These are phyloP conservation scores for Cryptococcus sp. DNA, from an alignment of 1,284 basidiomycete genomes.

Conservation along the genomic window DNA sequence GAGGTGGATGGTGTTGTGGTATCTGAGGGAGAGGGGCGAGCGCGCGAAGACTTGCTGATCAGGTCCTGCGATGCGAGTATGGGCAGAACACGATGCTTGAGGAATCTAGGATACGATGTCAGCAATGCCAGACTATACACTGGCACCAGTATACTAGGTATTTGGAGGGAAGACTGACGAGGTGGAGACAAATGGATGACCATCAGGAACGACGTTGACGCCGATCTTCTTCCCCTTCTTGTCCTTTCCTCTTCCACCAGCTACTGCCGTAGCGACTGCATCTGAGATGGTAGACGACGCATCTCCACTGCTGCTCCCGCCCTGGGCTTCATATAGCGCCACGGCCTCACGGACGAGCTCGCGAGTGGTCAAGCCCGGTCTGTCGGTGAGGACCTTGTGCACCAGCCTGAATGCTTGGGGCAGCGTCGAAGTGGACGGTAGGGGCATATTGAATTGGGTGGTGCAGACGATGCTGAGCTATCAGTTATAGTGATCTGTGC, in stretches of 20 bases:
- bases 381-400: constrained; percentile 29
- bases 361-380: constrained; percentile 35
- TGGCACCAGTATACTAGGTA: no score
- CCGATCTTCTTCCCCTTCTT: constrained; percentile 4
- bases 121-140: constrained; percentile 1
- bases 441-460: constrained; percentile 7
- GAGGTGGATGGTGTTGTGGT: constrained; percentile 2
- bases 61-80: constrained; percentile 39
- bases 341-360: constrained; percentile 38
- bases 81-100: constrained; percentile 46
- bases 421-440: constrained; percentile 12
- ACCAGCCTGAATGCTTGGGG: constrained; percentile 40
- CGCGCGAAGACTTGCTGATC: constrained; percentile 25
- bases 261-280: constrained; percentile 1
- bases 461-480: background rate
- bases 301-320: background rate
- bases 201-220: constrained; percentile 30
- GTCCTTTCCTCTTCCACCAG: constrained; percentile 7
- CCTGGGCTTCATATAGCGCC: constrained; percentile 9
- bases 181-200: constrained; percentile 44
- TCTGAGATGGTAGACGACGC: background rate
- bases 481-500: background rate
- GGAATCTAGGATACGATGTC: constrained; percentile 25
- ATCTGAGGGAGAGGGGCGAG: constrained; percentile 2
- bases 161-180: constrained; percentile 29